A percentile compares a stretch with the other conserved stretches of the same genome.
Conservation (phyloP, 2,329 filamentous ascomycete species). For the Lomentospora prolificans region DNA sequence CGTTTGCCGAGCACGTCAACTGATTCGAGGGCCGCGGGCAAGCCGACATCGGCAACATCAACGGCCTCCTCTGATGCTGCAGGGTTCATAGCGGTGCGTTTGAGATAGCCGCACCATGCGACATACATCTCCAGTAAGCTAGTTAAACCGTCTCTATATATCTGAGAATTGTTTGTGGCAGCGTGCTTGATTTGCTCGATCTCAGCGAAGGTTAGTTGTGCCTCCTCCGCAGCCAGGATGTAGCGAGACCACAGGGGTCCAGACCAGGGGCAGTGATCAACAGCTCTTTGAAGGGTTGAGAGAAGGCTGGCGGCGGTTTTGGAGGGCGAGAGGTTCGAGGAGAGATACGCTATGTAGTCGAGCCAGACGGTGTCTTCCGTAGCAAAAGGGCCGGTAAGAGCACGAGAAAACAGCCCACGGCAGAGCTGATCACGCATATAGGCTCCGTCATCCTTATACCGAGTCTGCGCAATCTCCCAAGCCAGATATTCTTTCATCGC, state of each 20-base stretch:
- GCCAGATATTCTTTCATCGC: conserved; percentile 62
- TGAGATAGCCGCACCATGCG: conserved; percentile 90
- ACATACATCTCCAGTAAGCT: conserved; percentile 85
- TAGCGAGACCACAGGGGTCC: conserved; percentile 85
- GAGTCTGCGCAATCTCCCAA: conserved; percentile 63
- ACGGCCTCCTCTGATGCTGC: conserved; percentile 70
- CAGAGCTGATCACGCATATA: conserved; percentile 40
- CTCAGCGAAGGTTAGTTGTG: conserved; percentile 63
- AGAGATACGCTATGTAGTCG: conserved; percentile 70
- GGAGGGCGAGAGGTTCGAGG: conserved; percentile 32
- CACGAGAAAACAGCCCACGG: conserved; percentile 67
- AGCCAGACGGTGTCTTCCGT: conserved; percentile 71
- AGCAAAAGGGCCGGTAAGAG: conserved; percentile 58
- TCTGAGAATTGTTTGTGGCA: conserved; percentile 74
- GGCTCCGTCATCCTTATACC: conserved; percentile 32
- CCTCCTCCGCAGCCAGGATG: conserved; percentile 73
- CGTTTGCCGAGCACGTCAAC: conserved; percentile 69
- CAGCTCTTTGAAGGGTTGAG: conserved; percentile 68
- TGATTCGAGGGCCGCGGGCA: conserved; percentile 76
- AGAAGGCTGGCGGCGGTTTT: conserved; percentile 35
- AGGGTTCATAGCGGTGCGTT: conserved; percentile 69
- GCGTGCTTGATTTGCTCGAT: conserved; percentile 87
- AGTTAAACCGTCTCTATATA: conserved; percentile 79
- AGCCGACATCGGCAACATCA: conserved; percentile 82
- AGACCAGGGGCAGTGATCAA: conserved; percentile 87